These are phyloP conservation scores for Saturnispora mendoncae DNA, from an alignment of 805 yeast genomes.

Conservation along the genomic window DNA sequence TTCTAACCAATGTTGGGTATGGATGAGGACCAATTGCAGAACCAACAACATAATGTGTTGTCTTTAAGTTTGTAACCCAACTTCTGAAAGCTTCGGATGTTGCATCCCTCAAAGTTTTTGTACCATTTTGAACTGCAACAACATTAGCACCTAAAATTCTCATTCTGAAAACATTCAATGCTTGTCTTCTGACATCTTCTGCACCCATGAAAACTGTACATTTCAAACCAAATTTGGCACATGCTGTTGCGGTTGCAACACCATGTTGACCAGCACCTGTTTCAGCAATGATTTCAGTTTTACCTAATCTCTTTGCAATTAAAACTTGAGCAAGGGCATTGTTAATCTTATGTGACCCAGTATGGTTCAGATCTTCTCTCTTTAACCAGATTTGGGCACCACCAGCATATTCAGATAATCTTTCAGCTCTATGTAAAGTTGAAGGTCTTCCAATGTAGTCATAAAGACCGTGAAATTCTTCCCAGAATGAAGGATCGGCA, in stretches of 20 bases:
- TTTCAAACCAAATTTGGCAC: constrained; percentile 85
- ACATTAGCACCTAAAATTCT: constrained; percentile 93
- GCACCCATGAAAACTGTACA: constrained; percentile 99
- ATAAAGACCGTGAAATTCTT: constrained; percentile 74
- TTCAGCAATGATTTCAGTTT: constrained; percentile 72
- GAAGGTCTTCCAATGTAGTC: constrained; percentile 97
- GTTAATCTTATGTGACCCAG: constrained; percentile 83
- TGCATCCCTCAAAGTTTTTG: constrained; percentile 93
- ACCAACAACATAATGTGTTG: constrained; percentile 94
- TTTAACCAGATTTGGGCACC: constrained; percentile 97
- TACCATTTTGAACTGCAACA: constrained; percentile 88
- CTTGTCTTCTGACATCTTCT: constrained; percentile 97
- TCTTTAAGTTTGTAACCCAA: constrained; percentile 83
- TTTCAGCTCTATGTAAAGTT: constrained; percentile 79
- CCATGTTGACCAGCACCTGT: constrained; percentile 95
- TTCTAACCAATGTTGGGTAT: constrained; percentile 94
- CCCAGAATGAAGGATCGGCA: constrained; percentile 90
- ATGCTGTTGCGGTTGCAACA: constrained; percentile 87
- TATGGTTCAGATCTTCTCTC: constrained; percentile 90
- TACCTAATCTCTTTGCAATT: constrained; percentile 71
- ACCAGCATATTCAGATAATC: constrained; percentile 83
- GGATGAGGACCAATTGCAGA: constrained; percentile 99
- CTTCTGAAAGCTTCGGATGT: constrained; percentile 92
- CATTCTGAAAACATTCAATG: constrained; percentile 96
- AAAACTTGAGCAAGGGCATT: constrained; percentile 78